Base-by-base conservation (phyloP, 768 basidiomycete species). In the Mycena sanguinolenta region DNA sequence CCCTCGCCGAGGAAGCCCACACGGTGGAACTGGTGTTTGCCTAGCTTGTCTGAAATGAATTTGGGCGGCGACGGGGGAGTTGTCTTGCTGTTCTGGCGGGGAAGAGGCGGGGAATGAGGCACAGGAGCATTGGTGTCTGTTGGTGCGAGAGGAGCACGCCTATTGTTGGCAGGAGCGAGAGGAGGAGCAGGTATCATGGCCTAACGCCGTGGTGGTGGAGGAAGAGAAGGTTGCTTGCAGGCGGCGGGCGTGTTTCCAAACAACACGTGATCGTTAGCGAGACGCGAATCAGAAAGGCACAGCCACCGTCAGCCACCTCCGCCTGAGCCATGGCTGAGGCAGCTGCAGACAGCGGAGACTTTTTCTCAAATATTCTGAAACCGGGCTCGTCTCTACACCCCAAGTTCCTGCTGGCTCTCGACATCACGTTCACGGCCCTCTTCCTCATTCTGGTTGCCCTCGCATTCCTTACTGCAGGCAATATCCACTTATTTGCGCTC, bases 1-100 rank as follows among this genome's bases (percentile, higher is more conserved):
- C 97, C 97, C 91, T 98, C 96, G 74, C 96, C 96, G 61, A 98
- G 83, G 77, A 97, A 94, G 25, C 93, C 93, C 30, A 96, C 89
- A 58, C 94, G 87, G 44, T 86, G 84, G 74, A 91, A 94, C 63
- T 90, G 86, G 67, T 89, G 73, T 38, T 84, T 74, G 44, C 88
- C 86, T 52, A 79, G 79, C 80, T 88, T 88, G 82, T 95, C 94
- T 2, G 82, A 84, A 74, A 95, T 95, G 64, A 93, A 79, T 76
- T 85, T 90, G 10, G 94, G 94, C 2, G 94, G 94, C 0, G 93
- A 93, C 0, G 94, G 94, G 0, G 94, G 94, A 0, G 90, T 85
- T 2, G 91, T 91, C 81, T 94, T 95, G 75, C 87, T 91, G 79
- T 94, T 95, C 84, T 95, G 94, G 65, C 93, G 87, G 39, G 92